phyloP scores from a whole-genome alignment of 2,329 filamentous ascomycete genomes.

The Aureobasidium namibiae region DNA sequence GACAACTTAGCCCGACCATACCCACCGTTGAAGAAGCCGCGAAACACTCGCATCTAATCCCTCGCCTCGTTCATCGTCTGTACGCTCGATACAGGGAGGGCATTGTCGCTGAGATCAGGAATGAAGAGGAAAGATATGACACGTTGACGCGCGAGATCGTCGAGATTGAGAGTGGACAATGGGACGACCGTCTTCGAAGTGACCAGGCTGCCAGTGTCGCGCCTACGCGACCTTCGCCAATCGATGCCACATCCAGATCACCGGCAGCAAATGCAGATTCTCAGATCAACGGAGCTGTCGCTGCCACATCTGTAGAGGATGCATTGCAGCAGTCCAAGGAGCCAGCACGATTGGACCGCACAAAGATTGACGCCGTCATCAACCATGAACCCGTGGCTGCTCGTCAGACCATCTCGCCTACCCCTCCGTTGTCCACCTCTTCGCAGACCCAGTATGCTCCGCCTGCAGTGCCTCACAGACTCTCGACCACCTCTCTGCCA shows the following conservation, averaged over 20 bases:
- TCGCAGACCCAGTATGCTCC: neutral
- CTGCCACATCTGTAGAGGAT: neutral
- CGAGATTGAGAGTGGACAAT: slow-evolving; percentile 55
- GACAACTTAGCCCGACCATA: slow-evolving; percentile 57
- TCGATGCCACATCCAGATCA: neutral
- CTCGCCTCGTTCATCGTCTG: slow-evolving; percentile 61
- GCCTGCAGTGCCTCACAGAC: neutral
- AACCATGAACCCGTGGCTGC: slow-evolving; percentile 30
- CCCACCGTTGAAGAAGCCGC: slow-evolving; percentile 59
- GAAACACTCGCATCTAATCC: slow-evolving; percentile 59
- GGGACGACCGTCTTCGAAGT: slow-evolving; percentile 35
- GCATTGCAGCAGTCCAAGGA: neutral
- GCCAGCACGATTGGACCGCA: slow-evolving; percentile 15
- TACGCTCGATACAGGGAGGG: slow-evolving; percentile 67
- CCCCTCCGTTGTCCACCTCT: slow-evolving; percentile 22
- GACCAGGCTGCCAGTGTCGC: neutral
- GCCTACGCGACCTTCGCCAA: neutral
- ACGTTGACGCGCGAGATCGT: slow-evolving; percentile 59
- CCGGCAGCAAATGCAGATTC: neutral
- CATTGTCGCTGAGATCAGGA: slow-evolving; percentile 60
- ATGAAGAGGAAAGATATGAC: slow-evolving; percentile 63
- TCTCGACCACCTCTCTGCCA: slow-evolving; percentile 23
- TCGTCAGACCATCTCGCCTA: slow-evolving; percentile 18
- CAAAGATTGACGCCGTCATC: slow-evolving; percentile 29
- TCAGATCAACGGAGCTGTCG: neutral